Percentiles rank a stretch among this genome's conserved stretches.
These are phyloP conservation scores for Sclerotiophoma versabilis DNA, from an alignment of 2,329 filamentous ascomycete species.

Conservation along the genomic window DNA sequence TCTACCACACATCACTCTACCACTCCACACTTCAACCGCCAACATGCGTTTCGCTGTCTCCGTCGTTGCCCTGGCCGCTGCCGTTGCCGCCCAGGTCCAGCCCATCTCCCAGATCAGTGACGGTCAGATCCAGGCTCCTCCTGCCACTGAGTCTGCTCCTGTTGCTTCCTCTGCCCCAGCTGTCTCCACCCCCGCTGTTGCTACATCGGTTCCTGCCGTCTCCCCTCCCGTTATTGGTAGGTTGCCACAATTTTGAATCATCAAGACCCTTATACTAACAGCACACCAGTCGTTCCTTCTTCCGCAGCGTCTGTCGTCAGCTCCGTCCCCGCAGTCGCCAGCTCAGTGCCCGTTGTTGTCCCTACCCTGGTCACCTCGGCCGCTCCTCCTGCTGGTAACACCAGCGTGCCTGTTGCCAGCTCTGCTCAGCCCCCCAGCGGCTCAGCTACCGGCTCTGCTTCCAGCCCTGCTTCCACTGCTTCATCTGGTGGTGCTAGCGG, in stretches of 20 bases:
- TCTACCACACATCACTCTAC: constrained; percentile 1
- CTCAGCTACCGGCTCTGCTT: not conserved
- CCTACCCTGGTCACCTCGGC: constrained; percentile 1
- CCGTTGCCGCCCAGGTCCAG: constrained; percentile 40
- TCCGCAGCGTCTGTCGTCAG: not conserved
- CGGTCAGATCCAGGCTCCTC: constrained; percentile 47
- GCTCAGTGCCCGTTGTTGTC: constrained; percentile 1
- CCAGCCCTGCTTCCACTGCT: constrained; percentile 11
- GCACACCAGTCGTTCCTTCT: constrained; percentile 10
- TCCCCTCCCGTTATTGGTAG: not conserved
- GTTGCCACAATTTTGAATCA: not conserved
- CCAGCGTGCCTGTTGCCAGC: constrained; percentile 6
- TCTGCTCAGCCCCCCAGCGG: constrained; percentile 2
- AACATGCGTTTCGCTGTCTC: constrained; percentile 45
- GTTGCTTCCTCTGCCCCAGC: constrained; percentile 6
- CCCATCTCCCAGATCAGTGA: constrained; percentile 49
- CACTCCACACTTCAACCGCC: constrained; percentile 21
- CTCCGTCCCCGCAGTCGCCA: constrained; percentile 2
- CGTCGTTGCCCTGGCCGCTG: constrained; percentile 38
- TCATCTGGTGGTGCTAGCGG: constrained; percentile 16
- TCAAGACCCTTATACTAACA: not conserved
- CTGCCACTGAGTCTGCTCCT: constrained; percentile 12
- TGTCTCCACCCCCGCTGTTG: not conserved
- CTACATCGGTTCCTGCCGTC: constrained; percentile 1
- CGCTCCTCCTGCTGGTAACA: constrained; percentile 3